Evolutionary conservation across 73 alveolate species (phyloP).

Genomic region (Paramecium tetraurelia): DNA sequence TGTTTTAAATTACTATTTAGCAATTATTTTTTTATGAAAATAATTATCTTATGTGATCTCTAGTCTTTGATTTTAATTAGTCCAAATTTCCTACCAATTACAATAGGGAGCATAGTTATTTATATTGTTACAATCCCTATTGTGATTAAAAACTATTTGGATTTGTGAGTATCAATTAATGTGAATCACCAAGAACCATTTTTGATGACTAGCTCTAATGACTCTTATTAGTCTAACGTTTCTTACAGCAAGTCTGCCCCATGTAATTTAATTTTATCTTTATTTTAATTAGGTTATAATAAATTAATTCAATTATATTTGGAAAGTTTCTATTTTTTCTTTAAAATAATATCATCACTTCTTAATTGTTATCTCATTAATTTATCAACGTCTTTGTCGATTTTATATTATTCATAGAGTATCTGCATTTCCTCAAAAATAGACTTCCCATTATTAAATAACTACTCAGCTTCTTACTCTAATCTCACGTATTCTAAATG

Average conservation of each 20-base stretch:
- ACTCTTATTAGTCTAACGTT: neutral
- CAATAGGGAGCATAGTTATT: neutral
- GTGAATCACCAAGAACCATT: neutral
- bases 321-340: neutral
- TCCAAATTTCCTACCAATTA: neutral
- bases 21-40: neutral
- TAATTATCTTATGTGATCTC: neutral
- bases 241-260: neutral
- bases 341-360: neutral
- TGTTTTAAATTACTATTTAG: neutral
- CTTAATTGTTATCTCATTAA: neutral
- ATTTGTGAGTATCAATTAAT: neutral
- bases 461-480: neutral
- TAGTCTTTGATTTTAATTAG: neutral
- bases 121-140: neutral
- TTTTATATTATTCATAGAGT: neutral
- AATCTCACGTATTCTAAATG: neutral
- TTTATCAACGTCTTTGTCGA: neutral
- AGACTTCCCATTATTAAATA: neutral
- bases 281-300: neutral
- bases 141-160: neutral
- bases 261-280: neutral
- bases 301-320: neutral
- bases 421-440: neutral
- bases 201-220: neutral